phyloP scores from a whole-genome alignment of 257 asterid genomes.

The Solanum piurae region DNA sequence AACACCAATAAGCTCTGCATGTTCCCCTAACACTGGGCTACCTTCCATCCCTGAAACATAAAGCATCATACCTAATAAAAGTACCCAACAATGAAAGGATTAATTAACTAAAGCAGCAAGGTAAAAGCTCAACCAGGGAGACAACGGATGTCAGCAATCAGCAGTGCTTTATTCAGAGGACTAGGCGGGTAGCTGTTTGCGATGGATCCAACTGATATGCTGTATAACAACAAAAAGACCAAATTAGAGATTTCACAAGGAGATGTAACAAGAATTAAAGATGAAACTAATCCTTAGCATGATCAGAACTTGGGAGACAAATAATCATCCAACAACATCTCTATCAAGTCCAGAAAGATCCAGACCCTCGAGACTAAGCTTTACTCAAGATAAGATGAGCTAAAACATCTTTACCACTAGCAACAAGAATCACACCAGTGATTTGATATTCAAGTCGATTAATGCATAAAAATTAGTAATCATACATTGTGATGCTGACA shows the following conservation, averaged over 20 bases:
- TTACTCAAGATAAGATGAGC: not conserved
- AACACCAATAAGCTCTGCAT: constrained; percentile 63
- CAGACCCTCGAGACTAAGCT: not conserved
- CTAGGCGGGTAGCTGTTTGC: constrained; percentile 78
- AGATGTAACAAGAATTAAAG: not conserved
- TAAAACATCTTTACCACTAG: constrained; percentile 1
- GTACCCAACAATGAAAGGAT: constrained; percentile 4
- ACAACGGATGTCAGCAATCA: constrained; percentile 95
- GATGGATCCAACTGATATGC: constrained; percentile 85
- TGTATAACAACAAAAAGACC: constrained; percentile 13
- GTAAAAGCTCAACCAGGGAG: constrained; percentile 75
- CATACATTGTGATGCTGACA: not conserved
- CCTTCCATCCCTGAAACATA: constrained; percentile 92
- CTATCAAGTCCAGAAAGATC: not conserved
- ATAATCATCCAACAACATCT: not conserved
- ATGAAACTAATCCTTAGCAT: not conserved
- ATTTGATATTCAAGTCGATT: not conserved
- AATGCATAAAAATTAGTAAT: not conserved
- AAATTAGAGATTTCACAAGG: not conserved
- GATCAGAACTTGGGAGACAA: not conserved
- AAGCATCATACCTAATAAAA: constrained; percentile 13
- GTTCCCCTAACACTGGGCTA: constrained; percentile 81
- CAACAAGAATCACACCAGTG: not conserved
- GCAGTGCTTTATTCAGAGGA: constrained; percentile 44
- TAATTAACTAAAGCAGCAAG: constrained; percentile 9